phyloP scores from a whole-genome alignment of 2,329 filamentous ascomycete species.

The Knoxdaviesia capensis region DNA sequence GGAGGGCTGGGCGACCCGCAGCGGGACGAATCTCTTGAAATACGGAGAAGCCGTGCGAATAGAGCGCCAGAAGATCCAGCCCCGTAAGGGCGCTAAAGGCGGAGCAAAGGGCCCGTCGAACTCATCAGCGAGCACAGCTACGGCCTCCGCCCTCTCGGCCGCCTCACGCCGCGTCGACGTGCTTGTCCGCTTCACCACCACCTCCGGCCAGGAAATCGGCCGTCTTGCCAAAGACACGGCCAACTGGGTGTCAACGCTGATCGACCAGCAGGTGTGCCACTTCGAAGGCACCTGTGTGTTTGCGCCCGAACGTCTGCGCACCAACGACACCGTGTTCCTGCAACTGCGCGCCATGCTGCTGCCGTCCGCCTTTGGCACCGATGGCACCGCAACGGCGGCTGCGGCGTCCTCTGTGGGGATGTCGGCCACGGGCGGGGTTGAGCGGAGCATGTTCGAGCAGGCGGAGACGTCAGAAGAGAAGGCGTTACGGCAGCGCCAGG shows the following conservation, averaged over 20 bases:
- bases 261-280: constrained; percentile 74
- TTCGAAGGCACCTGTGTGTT: constrained; percentile 84
- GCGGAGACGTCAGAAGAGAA: constrained; percentile 76
- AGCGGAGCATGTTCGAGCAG: constrained; percentile 59
- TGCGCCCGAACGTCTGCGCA: constrained; percentile 63
- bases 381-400: background rate
- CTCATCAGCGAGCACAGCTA: constrained; percentile 4
- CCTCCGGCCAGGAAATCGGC: constrained; percentile 62
- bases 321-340: constrained; percentile 86
- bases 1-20: constrained; percentile 79
- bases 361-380: constrained; percentile 35
- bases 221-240: constrained; percentile 72
- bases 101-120: constrained; percentile 9
- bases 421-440: constrained; percentile 30
- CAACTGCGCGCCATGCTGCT: constrained; percentile 67
- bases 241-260: constrained; percentile 75
- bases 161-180: constrained; percentile 56
- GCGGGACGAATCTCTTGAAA: constrained; percentile 52
- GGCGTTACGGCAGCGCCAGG: constrained; percentile 61
- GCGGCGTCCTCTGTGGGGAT: constrained; percentile 35
- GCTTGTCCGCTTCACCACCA: constrained; percentile 77
- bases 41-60: constrained; percentile 74
- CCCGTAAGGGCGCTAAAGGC: constrained; percentile 20
- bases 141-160: constrained; percentile 21
- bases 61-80: constrained; percentile 62